Evolutionary conservation across 2,329 filamentous ascomycete genomes (phyloP), one percentile per base, ranked within the genome.

Genomic region (Aureobasidium namibiae): DNA sequence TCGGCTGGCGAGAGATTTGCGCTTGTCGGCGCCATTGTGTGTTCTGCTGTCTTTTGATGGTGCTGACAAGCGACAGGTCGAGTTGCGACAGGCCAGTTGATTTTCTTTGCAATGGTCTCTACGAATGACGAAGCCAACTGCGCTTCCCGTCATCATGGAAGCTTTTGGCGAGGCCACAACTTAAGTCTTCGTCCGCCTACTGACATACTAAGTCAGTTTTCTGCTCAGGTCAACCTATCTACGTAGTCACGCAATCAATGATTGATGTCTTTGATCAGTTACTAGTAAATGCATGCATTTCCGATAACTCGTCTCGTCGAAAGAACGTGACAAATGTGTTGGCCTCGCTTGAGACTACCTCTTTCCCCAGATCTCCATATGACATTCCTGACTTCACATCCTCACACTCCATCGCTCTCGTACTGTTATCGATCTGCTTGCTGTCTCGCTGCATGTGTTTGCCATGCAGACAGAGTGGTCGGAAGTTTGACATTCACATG

Each of bases 1-100:
- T 99, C 94, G 69, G 94, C 91, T 49, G 94, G 92, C 57, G 92
- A 96, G 74, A 97, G 87, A 67, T 90, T 86, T 45, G 82, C 68
- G 85, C 79, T 68, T 63, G 66, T 65, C 64, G 84, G 82, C 41
- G 87, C 79, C 83, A 90, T 88, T 50, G 31, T 44, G n/a, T 8
- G 24, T 2, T 18, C 1, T 41, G 5, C 23, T 41, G 56, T 54
- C 23, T 31, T 21, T 1, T 18, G 29, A 7, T 36, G 31, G 18
- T 11, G 52, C 18, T 34, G 18, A 23, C 36, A n/a, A 16, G 26
- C 14, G 18, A 24, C 14, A 1, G n/a, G 9, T 23, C 16, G n/a
- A 18, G 18, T 44, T 56, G 39, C 5, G 29, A n/a, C 23, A 8
- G n/a, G 14, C 26, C n/a, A 14, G 39, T 18, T 26, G 26, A 44